Evolutionary conservation across 208 protist genomes (phyloP).

Genomic region (Endotrypanum monterogeii): DNA sequence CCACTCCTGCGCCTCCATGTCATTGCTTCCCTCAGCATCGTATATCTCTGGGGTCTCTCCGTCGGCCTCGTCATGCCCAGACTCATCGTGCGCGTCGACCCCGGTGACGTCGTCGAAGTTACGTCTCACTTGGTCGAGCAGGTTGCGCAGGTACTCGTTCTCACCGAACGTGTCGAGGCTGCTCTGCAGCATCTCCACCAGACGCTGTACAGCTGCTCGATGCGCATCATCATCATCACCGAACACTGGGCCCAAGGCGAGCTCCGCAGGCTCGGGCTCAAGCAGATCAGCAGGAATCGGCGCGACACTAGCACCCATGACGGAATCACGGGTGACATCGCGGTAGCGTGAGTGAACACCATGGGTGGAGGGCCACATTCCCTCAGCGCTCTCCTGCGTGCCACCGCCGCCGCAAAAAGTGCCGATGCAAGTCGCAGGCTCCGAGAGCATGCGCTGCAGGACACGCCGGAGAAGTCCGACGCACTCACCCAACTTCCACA

Average conservation of each 20-base stretch:
- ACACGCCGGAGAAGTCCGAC: conserved; percentile 23
- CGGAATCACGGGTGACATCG: conserved; percentile 36
- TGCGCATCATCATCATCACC: conserved; percentile 10
- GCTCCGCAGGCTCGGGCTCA: conserved; percentile 29
- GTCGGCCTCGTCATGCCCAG: background rate
- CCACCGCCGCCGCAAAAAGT: background rate
- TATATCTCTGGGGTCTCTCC: conserved; percentile 11
- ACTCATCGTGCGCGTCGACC: background rate
- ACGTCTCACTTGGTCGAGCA: conserved; percentile 8
- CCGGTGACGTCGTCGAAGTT: background rate
- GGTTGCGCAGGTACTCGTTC: conserved; percentile 16
- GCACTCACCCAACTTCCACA: conserved; percentile 72
- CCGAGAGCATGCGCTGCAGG: conserved; percentile 12
- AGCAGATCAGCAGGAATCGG: conserved; percentile 60
- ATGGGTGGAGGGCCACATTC: background rate
- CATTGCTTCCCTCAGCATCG: conserved; percentile 18
- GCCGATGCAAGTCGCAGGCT: background rate
- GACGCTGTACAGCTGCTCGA: conserved; percentile 11
- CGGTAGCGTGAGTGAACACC: conserved; percentile 14
- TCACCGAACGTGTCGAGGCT: conserved; percentile 14
- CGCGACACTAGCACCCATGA: conserved; percentile 41
- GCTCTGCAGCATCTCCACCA: conserved; percentile 23
- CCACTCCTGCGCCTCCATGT: conserved; percentile 25
- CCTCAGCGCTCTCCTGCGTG: background rate
- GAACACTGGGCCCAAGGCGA: conserved; percentile 3